Percentiles rank a stretch among this genome's conserved stretches.
These are phyloP conservation scores for Cryptomeria japonica DNA, from an alignment of 75 land plant species.

Conservation along the genomic window DNA sequence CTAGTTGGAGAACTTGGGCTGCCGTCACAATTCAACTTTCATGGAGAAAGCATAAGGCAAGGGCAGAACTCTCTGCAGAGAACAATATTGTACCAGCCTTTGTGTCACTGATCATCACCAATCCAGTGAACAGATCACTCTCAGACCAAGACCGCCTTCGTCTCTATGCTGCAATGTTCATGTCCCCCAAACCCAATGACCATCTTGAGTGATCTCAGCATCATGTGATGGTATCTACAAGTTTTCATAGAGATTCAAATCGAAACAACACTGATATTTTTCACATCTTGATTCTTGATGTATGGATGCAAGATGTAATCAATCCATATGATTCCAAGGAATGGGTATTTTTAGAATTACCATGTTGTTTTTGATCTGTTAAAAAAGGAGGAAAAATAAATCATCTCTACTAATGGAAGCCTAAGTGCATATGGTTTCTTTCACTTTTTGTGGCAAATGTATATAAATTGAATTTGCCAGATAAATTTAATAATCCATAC, in stretches of 20 bases:
- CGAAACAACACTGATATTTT: background rate
- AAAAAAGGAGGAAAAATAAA: background rate
- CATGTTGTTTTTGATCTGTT: background rate
- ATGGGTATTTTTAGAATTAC: background rate
- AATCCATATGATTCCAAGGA: background rate
- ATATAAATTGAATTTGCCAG: background rate
- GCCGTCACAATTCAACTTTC: conserved; percentile 89
- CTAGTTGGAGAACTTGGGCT: conserved; percentile 96
- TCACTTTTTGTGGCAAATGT: background rate
- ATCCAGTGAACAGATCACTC: conserved; percentile 14
- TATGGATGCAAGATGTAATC: background rate
- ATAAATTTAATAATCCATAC: too few species aligned
- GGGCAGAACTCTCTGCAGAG: conserved; percentile 18
- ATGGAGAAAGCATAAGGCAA: conserved; percentile 65
- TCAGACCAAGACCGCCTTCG: conserved; percentile 49
- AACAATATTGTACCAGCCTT: background rate
- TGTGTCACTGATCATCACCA: background rate
- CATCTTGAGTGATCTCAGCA: conserved; percentile 60
- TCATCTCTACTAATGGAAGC: background rate
- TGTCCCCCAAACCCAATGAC: conserved; percentile 77
- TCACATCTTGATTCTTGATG: background rate
- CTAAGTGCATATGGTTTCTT: background rate
- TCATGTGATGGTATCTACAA: background rate
- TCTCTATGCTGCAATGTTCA: conserved; percentile 77
- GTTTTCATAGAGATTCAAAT: background rate